phyloP scores from a whole-genome alignment of 345 rosid species.

The Acer negundo region DNA sequence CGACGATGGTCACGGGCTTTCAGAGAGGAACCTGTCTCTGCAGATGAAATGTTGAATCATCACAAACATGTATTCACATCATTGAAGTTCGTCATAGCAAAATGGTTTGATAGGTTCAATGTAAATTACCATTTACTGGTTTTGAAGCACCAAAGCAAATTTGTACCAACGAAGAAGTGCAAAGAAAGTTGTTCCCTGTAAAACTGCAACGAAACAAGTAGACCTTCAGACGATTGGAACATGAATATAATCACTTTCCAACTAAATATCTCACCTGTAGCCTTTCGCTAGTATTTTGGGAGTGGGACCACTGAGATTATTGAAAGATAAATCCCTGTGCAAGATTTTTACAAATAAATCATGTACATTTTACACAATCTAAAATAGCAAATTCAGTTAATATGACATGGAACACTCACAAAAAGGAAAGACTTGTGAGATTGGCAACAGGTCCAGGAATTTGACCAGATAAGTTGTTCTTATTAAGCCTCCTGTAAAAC shows the following conservation, averaged over 20 bases:
- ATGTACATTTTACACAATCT: neutral
- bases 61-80: slow-evolving; percentile 1
- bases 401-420: slow-evolving; percentile 48
- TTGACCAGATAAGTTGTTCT: slow-evolving; percentile 75
- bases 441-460: slow-evolving; percentile 74
- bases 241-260: neutral
- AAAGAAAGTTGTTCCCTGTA: slow-evolving; percentile 75
- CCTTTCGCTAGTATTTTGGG: slow-evolving; percentile 84
- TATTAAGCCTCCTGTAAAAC: slow-evolving; percentile 72
- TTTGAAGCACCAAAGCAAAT: slow-evolving; percentile 54
- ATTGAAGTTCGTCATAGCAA: slow-evolving; percentile 1
- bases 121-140: slow-evolving; percentile 58
- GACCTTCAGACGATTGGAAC: slow-evolving; percentile 8
- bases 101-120: neutral
- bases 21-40: slow-evolving; percentile 50
- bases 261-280: slow-evolving; percentile 57
- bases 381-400: neutral
- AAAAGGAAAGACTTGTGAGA: slow-evolving; percentile 86
- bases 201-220: slow-evolving; percentile 39
- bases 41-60: slow-evolving; percentile 12
- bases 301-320: slow-evolving; percentile 90
- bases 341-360: neutral
- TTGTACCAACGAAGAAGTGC: slow-evolving; percentile 53
- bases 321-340: slow-evolving; percentile 84
- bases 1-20: slow-evolving; percentile 41